These are phyloP conservation scores for Mrakia hoshinonis DNA, from an alignment of 768 basidiomycete genomes.

Conservation along the genomic window DNA sequence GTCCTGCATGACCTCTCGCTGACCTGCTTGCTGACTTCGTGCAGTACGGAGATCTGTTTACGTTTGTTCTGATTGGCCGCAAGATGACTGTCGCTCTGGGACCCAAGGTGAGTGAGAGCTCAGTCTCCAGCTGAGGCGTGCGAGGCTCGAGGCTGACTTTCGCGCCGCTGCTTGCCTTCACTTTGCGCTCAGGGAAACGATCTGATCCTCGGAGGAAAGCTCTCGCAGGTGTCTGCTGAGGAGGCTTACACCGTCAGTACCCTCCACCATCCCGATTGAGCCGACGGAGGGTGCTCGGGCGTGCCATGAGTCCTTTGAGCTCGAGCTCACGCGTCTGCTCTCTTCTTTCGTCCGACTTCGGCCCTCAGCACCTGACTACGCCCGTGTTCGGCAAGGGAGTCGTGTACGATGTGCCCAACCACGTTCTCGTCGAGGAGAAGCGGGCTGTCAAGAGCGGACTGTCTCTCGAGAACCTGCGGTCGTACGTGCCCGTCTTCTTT, in stretches of 20 bases:
- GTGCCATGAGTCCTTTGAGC: neutral
- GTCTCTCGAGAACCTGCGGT: constrained; percentile 78
- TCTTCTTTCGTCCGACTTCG: constrained; percentile 43
- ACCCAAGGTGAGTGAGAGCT: constrained; percentile 45
- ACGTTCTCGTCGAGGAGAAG: constrained; percentile 97
- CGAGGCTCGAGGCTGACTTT: constrained; percentile 1
- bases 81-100: constrained; percentile 84
- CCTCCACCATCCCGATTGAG: no score
- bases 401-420: constrained; percentile 94
- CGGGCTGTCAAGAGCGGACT: constrained; percentile 81
- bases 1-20: neutral
- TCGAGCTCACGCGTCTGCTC: neutral
- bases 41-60: constrained; percentile 95
- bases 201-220: constrained; percentile 87
- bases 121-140: neutral
- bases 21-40: neutral
- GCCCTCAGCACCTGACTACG: constrained; percentile 68
- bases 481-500: constrained; percentile 69
- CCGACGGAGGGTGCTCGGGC: no score
- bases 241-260: constrained; percentile 68
- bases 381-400: constrained; percentile 97
- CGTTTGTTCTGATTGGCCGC: constrained; percentile 81
- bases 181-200: constrained; percentile 58
- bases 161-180: no score
- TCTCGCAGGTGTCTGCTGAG: constrained; percentile 84